Evolutionary conservation across 2,329 filamentous ascomycete species (phyloP), one percentile per base, ranked within the genome.

Genomic region (Diaporthe helianthi): DNA sequence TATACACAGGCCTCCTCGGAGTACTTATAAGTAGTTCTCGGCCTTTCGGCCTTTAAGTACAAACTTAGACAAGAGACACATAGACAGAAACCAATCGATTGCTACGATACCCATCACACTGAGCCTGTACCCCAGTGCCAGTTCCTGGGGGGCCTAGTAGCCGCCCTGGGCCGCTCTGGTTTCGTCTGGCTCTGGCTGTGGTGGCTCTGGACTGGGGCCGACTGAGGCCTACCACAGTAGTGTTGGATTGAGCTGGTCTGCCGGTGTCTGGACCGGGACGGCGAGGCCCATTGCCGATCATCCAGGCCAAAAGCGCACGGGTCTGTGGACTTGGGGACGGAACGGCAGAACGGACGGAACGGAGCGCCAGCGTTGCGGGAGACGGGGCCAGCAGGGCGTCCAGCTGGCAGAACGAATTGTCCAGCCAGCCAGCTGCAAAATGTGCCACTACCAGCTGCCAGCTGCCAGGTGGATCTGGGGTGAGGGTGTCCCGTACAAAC

Each of bases 341-440:
- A 38, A 61, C 55, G n/a, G 4, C 24, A 33, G 33, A 10, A n/a
- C n/a, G 38, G 38, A 29, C 55, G 55, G 55, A 33, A 47, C 55
- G 38, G 38, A 46, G 24, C 55, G 26, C 55, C 41, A 36, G 53
- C 52, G 26, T 38, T 8, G 6, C 55, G 38, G 38, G 38, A 46
- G 17, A 12, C 36, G 36, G 26, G 33, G 33, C 33, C 12, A n/a
- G n/a, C n/a, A n/a, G n/a, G 36, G 36, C 6, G 9, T 26, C 19
- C 24, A 24, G 12, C 17, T 33, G 55, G 17, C 58, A 41, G 58
- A 47, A 61, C 58, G 47, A 47, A 61, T 4, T 47, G 58, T 61
- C 58, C 58, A 41, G 55, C 10, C 41, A 33, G 55, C 41, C 22
- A n/a, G n/a, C n/a, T n/a, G n/a, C n/a, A n/a, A n/a, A 7, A 12